These are phyloP conservation scores for Neurospora discreta DNA, from an alignment of 495 filamentous ascomycete genomes.

Conservation along the genomic window DNA sequence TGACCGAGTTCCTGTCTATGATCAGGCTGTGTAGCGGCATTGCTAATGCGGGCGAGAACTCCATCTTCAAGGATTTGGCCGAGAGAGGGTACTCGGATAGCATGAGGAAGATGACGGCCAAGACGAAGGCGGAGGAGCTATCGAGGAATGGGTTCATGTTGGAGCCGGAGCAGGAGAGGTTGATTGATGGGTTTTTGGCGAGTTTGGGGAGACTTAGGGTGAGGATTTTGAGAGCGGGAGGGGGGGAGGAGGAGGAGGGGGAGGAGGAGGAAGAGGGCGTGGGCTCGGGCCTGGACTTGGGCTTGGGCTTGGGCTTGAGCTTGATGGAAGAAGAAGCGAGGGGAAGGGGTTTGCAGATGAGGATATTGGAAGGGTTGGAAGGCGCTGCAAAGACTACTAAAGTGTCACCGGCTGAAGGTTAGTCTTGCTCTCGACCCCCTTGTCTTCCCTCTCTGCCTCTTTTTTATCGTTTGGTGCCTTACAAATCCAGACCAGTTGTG, in stretches of 20 bases:
- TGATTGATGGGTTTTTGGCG: constrained; percentile 18
- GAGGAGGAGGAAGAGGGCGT: no score
- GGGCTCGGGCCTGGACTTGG: no score
- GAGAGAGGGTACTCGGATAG: constrained; percentile 16
- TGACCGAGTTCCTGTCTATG: constrained; percentile 45
- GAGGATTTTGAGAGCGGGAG: no score
- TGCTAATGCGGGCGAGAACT: constrained; percentile 25
- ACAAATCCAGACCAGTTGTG: not conserved
- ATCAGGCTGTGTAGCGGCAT: constrained; percentile 39
- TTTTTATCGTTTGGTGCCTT: not conserved
- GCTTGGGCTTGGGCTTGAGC: not conserved
- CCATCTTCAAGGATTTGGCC: constrained; percentile 27
- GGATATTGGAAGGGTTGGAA: not conserved
- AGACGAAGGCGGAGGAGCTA: not conserved
- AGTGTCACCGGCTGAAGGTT: constrained; percentile 15
- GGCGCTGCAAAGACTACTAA: constrained; percentile 6
- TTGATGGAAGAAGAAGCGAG: not conserved
- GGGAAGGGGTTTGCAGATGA: not conserved
- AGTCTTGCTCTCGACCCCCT: not conserved
- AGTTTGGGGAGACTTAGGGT: not conserved
- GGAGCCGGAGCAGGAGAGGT: constrained; percentile 7
- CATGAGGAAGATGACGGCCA: constrained; percentile 3
- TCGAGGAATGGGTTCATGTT: not conserved
- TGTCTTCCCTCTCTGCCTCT: not conserved
- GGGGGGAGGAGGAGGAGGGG: no score